Conservation (phyloP, 257 asterid species). For the Solanum chaucha region DNA sequence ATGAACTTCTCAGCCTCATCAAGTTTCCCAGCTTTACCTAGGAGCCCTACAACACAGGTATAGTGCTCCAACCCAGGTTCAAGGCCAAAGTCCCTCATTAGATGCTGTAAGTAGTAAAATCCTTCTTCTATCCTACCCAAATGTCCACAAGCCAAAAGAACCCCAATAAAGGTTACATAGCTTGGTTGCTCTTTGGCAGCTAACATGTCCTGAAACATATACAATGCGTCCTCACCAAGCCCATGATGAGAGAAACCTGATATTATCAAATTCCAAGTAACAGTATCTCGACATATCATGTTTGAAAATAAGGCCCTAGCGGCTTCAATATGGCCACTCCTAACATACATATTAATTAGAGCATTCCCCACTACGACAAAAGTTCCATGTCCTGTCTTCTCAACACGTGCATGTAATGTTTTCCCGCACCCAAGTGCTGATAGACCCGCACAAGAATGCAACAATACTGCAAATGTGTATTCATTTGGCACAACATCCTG, state of each 20-base stretch:
- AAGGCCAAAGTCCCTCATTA: conserved; percentile 43
- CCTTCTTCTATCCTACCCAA: conserved; percentile 60
- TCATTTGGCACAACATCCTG: conserved; percentile 58
- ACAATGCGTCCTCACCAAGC: conserved; percentile 55
- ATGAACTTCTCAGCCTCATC: conserved; percentile 66
- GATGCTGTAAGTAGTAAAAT: conserved; percentile 45
- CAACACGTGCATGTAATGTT: conserved; percentile 49
- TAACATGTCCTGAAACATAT: conserved; percentile 47
- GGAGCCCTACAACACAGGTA: conserved; percentile 67
- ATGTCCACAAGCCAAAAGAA: conserved; percentile 72
- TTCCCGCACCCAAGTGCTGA: conserved; percentile 63
- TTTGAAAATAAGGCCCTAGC: conserved; percentile 32
- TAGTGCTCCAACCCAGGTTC: conserved; percentile 82
- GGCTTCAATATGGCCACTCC: conserved; percentile 54
- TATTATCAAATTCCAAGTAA: conserved; percentile 77
- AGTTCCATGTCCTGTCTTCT: conserved; percentile 49
- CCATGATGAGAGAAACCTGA: conserved; percentile 68
- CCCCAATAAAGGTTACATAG: conserved; percentile 64
- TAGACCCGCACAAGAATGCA: conserved; percentile 64
- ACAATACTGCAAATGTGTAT: conserved; percentile 54
- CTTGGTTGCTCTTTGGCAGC: conserved; percentile 41
- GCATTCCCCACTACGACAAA: conserved; percentile 45
- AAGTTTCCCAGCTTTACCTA: conserved; percentile 59
- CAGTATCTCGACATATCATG: conserved; percentile 33
- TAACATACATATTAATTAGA: conserved; percentile 62